Percentiles rank a stretch among this genome's conserved stretches.
Conservation (phyloP, 371 early-diverging fungal genomes). For the Nematocida displodere region DNA sequence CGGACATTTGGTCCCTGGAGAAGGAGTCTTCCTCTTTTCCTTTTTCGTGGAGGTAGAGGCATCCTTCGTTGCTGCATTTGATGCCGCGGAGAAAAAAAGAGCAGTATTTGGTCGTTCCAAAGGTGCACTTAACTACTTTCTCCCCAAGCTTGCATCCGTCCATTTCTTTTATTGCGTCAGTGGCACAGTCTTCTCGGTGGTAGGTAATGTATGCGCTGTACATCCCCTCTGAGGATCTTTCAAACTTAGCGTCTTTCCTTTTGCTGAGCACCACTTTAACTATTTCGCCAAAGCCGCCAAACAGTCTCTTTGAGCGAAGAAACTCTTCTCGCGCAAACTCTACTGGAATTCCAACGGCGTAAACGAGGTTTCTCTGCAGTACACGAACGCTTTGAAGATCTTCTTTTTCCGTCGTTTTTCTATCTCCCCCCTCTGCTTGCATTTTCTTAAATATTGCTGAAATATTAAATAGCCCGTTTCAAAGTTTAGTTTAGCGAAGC, state of each 20-base stretch:
- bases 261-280: slow-evolving; percentile 65
- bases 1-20: slow-evolving; percentile 63
- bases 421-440: slow-evolving; percentile 11
- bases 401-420: slow-evolving; percentile 4
- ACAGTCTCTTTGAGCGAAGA: slow-evolving; percentile 62
- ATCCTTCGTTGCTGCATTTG: slow-evolving; percentile 64
- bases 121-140: slow-evolving; percentile 64
- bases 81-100: slow-evolving; percentile 65
- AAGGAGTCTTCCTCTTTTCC: slow-evolving; percentile 59
- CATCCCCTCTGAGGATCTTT: slow-evolving; percentile 18
- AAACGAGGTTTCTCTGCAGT: slow-evolving; percentile 65
- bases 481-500: no score
- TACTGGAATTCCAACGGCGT: slow-evolving; percentile 64
- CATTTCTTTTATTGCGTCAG: slow-evolving; percentile 62
- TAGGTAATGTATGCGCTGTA: slow-evolving; percentile 65
- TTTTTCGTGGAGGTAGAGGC: slow-evolving; percentile 65
- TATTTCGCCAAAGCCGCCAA: slow-evolving; percentile 66
- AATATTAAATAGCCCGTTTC: slow-evolving; percentile 51
- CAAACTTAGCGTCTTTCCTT: slow-evolving; percentile 29
- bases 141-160: slow-evolving; percentile 63
- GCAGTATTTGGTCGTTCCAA: slow-evolving; percentile 67
- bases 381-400: slow-evolving; percentile 60
- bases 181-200: slow-evolving; percentile 57
- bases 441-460: slow-evolving; percentile 31
- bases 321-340: slow-evolving; percentile 63